Percentiles rank a stretch among this genome's conserved stretches.
phyloP scores from a whole-genome alignment of 768 basidiomycete species.

The Clitopilus passeckerianus region DNA sequence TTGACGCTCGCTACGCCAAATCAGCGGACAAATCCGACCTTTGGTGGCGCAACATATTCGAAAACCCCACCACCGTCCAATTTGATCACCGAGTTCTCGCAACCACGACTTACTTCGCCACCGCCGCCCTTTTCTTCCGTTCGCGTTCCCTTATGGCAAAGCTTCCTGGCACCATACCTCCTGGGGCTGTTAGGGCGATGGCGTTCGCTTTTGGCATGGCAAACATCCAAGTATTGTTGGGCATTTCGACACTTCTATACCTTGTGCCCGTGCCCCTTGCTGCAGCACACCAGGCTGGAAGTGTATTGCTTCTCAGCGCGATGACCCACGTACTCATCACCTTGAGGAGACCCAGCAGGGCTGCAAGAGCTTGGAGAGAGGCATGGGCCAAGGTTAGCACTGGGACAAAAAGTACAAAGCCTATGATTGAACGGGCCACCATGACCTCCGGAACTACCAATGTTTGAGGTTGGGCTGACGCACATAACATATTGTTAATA shows the following conservation, averaged over 20 bases:
- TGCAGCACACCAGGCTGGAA: conserved; percentile 93
- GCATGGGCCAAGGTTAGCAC: conserved; percentile 15
- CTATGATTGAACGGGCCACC: not conserved
- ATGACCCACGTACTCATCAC: conserved; percentile 74
- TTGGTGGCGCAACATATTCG: conserved; percentile 96
- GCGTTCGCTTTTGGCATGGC: conserved; percentile 71
- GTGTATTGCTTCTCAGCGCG: conserved; percentile 79
- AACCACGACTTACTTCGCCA: conserved; percentile 74
- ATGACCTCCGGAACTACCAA: not conserved
- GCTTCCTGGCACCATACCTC: conserved; percentile 62
- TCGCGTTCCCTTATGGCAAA: conserved; percentile 49
- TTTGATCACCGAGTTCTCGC: conserved; percentile 94
- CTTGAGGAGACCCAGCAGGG: conserved; percentile 62
- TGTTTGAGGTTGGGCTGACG: not conserved
- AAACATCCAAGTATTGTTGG: conserved; percentile 71
- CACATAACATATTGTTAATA: not conserved
- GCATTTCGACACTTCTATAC: conserved; percentile 77
- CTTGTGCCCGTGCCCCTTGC: conserved; percentile 91
- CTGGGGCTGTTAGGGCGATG: conserved; percentile 46
- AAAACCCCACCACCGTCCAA: conserved; percentile 97
- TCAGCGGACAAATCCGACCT: conserved; percentile 62
- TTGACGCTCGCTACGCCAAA: conserved; percentile 72
- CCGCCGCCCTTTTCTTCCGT: conserved; percentile 56
- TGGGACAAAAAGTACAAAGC: not conserved
- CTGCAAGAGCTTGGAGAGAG: conserved; percentile 57